A percentile compares a stretch with the other conserved stretches of the same genome.
phyloP scores from a whole-genome alignment of 108 stramenopile species.

The Nannochloropsis salina region DNA sequence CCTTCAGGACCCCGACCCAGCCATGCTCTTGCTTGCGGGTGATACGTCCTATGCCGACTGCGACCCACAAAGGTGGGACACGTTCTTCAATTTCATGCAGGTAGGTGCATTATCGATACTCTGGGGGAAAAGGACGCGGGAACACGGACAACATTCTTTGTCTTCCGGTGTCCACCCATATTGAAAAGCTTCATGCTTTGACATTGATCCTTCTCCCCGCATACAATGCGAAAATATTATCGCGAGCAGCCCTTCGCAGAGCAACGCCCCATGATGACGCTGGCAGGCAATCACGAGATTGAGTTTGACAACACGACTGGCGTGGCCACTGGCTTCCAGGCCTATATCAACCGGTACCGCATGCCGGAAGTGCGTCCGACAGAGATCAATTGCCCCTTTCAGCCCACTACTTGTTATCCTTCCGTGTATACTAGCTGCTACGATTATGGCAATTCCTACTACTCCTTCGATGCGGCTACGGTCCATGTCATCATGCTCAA shows the following conservation, averaged over 20 bases:
- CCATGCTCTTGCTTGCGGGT: conserved; percentile 38
- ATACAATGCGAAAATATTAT: too few species aligned
- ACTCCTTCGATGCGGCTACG: conserved; percentile 52
- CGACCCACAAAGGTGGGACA: conserved; percentile 27
- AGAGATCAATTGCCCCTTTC: neutral
- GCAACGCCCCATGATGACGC: conserved; percentile 41
- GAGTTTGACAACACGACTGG: conserved; percentile 24
- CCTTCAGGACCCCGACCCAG: conserved; percentile 20
- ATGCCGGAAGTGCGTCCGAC: neutral
- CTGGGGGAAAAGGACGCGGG: too few species aligned
- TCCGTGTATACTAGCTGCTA: neutral
- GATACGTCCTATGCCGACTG: conserved; percentile 47
- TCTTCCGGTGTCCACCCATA: too few species aligned
- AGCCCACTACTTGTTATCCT: too few species aligned
- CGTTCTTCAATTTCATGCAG: too few species aligned
- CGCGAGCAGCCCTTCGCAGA: neutral
- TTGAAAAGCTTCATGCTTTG: too few species aligned
- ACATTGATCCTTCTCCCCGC: too few species aligned
- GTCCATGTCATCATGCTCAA: conserved; percentile 52
- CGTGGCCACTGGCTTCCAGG: conserved; percentile 33
- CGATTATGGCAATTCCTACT: conserved; percentile 33
- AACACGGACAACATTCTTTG: too few species aligned
- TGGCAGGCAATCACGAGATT: conserved; percentile 55
- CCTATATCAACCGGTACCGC: conserved; percentile 49
- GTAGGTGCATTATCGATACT: too few species aligned